These are phyloP conservation scores for Debaryomyces psychrophilus DNA, from an alignment of 1,139 yeast genomes.

Conservation along the genomic window DNA sequence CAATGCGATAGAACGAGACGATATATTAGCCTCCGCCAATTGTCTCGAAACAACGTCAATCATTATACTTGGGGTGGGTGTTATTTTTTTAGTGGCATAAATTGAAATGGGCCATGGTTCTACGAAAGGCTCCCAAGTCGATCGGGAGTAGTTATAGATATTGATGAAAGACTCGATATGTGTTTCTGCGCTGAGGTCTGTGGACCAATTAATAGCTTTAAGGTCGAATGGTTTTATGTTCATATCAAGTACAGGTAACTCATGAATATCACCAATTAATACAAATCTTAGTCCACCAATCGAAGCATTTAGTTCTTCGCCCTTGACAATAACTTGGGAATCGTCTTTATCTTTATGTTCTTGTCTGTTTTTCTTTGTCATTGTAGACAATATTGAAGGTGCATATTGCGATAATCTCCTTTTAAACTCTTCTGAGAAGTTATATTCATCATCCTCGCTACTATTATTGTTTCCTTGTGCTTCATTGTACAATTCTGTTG, in stretches of 20 bases:
- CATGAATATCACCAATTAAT: conserved; percentile 91
- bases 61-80: conserved; percentile 51
- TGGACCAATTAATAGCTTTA: conserved; percentile 85
- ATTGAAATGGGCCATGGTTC: conserved; percentile 87
- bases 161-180: conserved; percentile 72
- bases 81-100: conserved; percentile 57
- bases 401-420: conserved; percentile 63
- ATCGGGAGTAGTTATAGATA: conserved; percentile 85
- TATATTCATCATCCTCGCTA: conserved; percentile 30
- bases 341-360: conserved; percentile 16
- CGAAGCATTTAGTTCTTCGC: conserved; percentile 71
- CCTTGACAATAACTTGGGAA: conserved; percentile 53
- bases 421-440: conserved; percentile 65
- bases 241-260: conserved; percentile 87
- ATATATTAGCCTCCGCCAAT: conserved; percentile 76
- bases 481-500: conserved; percentile 56
- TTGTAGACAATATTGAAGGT: conserved; percentile 59
- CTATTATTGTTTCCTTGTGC: conserved; percentile 26
- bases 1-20: conserved; percentile 80
- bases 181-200: conserved; percentile 74
- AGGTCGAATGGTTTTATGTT: conserved; percentile 73
- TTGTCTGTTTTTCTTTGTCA: conserved; percentile 14
- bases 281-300: conserved; percentile 86
- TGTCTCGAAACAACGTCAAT: conserved; percentile 73
- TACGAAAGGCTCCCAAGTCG: conserved; percentile 94